Evolutionary conservation across 2,329 filamentous ascomycete species (phyloP).

Genomic region (Verticillium alfalfae): DNA sequence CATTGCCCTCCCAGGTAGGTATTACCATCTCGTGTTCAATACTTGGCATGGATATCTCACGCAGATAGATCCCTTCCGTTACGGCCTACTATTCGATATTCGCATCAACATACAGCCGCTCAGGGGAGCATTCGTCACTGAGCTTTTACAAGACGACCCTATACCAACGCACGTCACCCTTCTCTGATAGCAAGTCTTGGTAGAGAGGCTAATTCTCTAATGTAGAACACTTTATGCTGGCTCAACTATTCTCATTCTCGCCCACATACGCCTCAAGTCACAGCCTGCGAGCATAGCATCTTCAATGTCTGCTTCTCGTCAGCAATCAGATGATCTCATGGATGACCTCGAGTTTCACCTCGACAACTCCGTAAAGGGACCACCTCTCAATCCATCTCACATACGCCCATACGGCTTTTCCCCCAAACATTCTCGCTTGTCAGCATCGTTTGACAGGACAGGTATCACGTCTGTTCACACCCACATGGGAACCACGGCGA

Average conservation of each 20-base stretch:
- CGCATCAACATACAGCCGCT: slow-evolving; percentile 38
- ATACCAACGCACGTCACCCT: slow-evolving; percentile 32
- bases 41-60: not conserved
- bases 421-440: slow-evolving; percentile 19
- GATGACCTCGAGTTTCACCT: slow-evolving; percentile 53
- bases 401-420: slow-evolving; percentile 54
- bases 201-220: not conserved
- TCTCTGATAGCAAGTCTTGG: not conserved
- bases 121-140: slow-evolving; percentile 31
- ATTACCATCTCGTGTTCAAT: not conserved
- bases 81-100: slow-evolving; percentile 43
- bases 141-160: slow-evolving; percentile 38
- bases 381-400: slow-evolving; percentile 47
- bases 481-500: slow-evolving; percentile 45
- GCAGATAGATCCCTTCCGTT: not conserved
- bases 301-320: slow-evolving; percentile 6
- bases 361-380: slow-evolving; percentile 35
- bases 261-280: slow-evolving; percentile 31
- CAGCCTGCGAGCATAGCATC: slow-evolving; percentile 7
- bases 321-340: slow-evolving; percentile 50
- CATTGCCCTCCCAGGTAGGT: not conserved
- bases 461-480: slow-evolving; percentile 38
- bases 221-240: slow-evolving; percentile 34
- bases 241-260: slow-evolving; percentile 43
- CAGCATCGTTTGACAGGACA: not conserved